Evolutionary conservation across 306 rosid genomes (phyloP).

Genomic region (Cicer judaicum): DNA sequence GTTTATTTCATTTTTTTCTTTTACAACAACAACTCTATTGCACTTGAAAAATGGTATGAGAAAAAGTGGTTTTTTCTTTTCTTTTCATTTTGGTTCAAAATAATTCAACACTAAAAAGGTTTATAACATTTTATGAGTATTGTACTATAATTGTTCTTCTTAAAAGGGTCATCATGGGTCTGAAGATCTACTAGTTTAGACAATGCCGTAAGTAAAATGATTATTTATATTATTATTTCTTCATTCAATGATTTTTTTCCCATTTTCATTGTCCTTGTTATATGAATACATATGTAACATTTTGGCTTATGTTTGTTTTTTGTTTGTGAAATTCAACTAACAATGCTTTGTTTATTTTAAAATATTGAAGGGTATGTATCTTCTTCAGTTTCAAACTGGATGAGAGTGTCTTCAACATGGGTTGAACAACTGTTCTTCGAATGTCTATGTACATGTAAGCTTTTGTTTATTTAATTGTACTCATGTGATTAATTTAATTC

Average conservation of each 20-base stretch:
- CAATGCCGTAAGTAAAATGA: neutral
- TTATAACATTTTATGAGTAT: constrained; percentile 14
- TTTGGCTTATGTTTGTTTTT: constrained; percentile 23
- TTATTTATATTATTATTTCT: neutral
- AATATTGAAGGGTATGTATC: constrained; percentile 45
- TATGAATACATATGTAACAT: constrained; percentile 6
- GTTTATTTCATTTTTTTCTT: neutral
- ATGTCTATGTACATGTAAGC: constrained; percentile 42
- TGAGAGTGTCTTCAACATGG: constrained; percentile 50
- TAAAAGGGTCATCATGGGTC: constrained; percentile 45
- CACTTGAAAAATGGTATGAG: neutral
- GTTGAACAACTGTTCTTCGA: constrained; percentile 46
- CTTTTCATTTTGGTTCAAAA: neutral
- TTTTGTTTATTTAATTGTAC: constrained; percentile 12
- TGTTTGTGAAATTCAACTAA: constrained; percentile 31
- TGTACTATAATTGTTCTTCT: neutral
- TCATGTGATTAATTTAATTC: neutral
- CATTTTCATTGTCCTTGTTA: constrained; percentile 33
- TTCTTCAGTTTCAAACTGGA: constrained; percentile 41
- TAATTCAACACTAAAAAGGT: constrained; percentile 23
- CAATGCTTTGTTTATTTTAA: constrained; percentile 20
- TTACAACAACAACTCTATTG: neutral
- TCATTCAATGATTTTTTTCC: constrained; percentile 9
- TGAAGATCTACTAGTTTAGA: constrained; percentile 36
- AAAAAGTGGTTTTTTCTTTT: constrained; percentile 1